These are phyloP conservation scores for Lachancea lanzarotensis DNA, from an alignment of 805 yeast genomes.

Conservation along the genomic window DNA sequence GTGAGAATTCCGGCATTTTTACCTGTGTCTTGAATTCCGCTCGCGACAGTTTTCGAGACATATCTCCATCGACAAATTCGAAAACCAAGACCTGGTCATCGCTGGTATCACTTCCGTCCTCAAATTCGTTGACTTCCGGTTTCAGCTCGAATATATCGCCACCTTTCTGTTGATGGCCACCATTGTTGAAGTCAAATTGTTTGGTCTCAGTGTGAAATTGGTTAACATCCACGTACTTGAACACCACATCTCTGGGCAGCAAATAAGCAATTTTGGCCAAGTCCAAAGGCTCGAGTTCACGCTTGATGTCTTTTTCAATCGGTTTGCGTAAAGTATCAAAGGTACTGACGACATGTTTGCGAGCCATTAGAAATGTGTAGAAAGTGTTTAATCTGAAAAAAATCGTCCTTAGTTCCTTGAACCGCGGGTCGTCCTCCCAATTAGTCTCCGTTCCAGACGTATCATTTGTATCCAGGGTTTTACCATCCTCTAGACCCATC, in stretches of 20 bases:
- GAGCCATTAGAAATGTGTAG: slow-evolving; percentile 53
- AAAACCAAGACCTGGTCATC: slow-evolving; percentile 58
- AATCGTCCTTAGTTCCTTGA: slow-evolving; percentile 39
- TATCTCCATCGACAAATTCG: slow-evolving; percentile 66
- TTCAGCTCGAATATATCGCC: slow-evolving; percentile 46
- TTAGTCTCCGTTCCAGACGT: not conserved
- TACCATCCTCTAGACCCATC: not conserved
- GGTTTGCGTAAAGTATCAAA: slow-evolving; percentile 48
- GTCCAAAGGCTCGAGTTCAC: slow-evolving; percentile 44
- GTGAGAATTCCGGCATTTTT: slow-evolving; percentile 44
- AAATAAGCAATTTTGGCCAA: slow-evolving; percentile 56
- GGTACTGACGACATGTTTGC: slow-evolving; percentile 55
- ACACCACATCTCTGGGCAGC: slow-evolving; percentile 62
- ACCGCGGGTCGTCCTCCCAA: slow-evolving; percentile 8
- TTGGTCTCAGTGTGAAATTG: slow-evolving; percentile 42
- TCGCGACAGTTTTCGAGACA: slow-evolving; percentile 44
- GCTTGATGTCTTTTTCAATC: slow-evolving; percentile 43
- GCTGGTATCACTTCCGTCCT: slow-evolving; percentile 22
- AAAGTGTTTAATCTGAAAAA: slow-evolving; percentile 52
- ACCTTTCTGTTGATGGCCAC: slow-evolving; percentile 52
- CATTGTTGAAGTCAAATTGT: slow-evolving; percentile 33
- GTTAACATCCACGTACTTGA: slow-evolving; percentile 75
- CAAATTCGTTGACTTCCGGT: slow-evolving; percentile 28
- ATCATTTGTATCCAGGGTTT: not conserved
- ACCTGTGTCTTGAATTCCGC: slow-evolving; percentile 39